A percentile compares a stretch with the other conserved stretches of the same genome.
Conservation (phyloP, 139 green algal species). For the Tetradesmus lagerheimii region DNA sequence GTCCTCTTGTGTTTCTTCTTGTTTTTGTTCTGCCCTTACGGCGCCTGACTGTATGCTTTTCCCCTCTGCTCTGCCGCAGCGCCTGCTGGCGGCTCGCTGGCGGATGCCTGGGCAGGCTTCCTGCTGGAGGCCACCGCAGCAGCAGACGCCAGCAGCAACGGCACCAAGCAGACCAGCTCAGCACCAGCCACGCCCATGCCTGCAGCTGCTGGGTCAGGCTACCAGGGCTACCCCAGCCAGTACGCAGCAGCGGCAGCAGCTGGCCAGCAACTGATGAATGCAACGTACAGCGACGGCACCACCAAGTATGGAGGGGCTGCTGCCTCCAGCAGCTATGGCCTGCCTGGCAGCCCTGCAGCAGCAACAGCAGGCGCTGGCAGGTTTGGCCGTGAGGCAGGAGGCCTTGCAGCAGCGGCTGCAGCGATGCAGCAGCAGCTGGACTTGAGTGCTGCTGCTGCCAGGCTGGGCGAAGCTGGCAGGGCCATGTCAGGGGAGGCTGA, state of each 20-base stretch:
- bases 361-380: neutral
- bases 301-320: neutral
- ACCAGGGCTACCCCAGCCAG: neutral
- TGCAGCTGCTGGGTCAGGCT: neutral
- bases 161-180: neutral
- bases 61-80: neutral
- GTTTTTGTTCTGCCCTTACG: neutral
- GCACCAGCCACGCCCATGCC: constrained; percentile 5
- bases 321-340: neutral
- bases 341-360: neutral
- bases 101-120: constrained; percentile 38
- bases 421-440: constrained; percentile 41
- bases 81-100: constrained; percentile 4
- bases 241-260: constrained; percentile 14
- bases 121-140: constrained; percentile 18
- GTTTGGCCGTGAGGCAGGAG: neutral
- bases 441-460: neutral
- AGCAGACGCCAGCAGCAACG: neutral
- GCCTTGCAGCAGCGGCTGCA: neutral
- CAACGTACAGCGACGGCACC: constrained; percentile 34
- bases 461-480: neutral
- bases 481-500: neutral
- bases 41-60: neutral
- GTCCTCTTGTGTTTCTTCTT: neutral
- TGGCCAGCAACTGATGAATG: neutral